Base-by-base conservation (phyloP, 306 rosid genomes). In the Crataegus laevigata region DNA sequence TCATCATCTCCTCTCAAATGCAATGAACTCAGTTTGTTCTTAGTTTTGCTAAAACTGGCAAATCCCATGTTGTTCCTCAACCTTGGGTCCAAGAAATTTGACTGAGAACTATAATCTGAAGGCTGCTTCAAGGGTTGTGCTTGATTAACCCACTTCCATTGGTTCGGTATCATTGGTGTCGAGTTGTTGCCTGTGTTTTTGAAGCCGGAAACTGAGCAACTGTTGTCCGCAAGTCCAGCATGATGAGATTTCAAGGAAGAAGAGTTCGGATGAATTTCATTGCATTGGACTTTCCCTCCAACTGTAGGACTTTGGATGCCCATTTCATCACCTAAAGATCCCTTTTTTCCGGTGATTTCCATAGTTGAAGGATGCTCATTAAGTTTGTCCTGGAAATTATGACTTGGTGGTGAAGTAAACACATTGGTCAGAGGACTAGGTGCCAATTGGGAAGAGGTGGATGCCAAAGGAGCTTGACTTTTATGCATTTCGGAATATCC, bases 391-490 rank as follows among this genome's bases (percentile, higher is more conserved):
- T 42, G 62, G 72, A 68, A 69, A 66, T 79, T 62, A 18, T 77
- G 81, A 76, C 77, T 76, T 26, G 15, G 68, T 11, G 42, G 22
- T 36, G 73, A 3, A 64, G 74, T 45, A 54, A 42, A 71, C 68
- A 38, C 36, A 40, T 75, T 7, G 40, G 51, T 78, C 40, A 3
- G 52, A 71, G 61, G 60, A 30, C 69, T 63, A 60, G 75, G 51
- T 72, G n/a, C 65, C 65, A 50, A 24, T 12, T 75, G 65, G 80
- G 32, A 22, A 38, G 28, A 21, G 43, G 55, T 18, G 29, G 83
- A 63, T 52, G 79, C 71, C 54, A 76, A 77, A 45, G 58, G 82
- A 62, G 73, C 73, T 52, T 75, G 82, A 75, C 77, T 76, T 18
- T 66, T 28, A 66, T 57, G 78, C 38, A 17, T 15, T 21, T 71